These are phyloP conservation scores for Nicotiana knightiana DNA, from an alignment of 257 asterid species.

Conservation along the genomic window DNA sequence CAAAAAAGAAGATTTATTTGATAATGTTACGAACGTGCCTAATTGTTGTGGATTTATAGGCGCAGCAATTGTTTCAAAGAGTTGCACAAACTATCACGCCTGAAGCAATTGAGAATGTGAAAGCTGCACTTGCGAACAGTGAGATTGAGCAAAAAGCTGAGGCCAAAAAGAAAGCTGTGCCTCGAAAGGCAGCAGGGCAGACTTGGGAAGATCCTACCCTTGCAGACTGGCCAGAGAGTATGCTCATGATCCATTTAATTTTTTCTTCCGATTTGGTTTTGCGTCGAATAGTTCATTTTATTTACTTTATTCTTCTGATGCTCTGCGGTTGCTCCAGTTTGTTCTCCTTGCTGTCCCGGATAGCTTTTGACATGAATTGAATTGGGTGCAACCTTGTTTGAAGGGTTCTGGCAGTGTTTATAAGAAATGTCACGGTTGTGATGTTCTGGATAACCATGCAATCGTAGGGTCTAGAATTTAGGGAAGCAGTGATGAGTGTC, in stretches of 20 bases:
- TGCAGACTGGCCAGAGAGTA: constrained; percentile 16
- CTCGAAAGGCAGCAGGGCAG: constrained; percentile 17
- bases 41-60: not conserved
- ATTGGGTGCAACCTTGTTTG: not conserved
- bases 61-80: constrained; percentile 13
- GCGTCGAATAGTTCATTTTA: not conserved
- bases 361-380: not conserved
- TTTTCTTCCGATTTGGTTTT: not conserved
- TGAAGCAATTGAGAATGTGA: constrained; percentile 17
- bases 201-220: constrained; percentile 19
- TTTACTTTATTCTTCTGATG: not conserved
- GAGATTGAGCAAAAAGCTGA: constrained; percentile 18
- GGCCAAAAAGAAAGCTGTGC: constrained; percentile 16
- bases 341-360: not conserved
- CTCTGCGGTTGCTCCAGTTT: not conserved
- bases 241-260: not conserved
- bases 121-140: constrained; percentile 17
- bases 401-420: not conserved
- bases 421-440: not conserved
- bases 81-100: constrained; percentile 18
- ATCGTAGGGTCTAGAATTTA: not conserved
- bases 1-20: not conserved
- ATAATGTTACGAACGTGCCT: not conserved
- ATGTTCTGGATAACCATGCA: not conserved
- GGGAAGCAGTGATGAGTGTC: not conserved